A percentile compares a stretch with the other conserved stretches of the same genome.
These are phyloP conservation scores for Sporisorium iseilematis-ciliati DNA, from an alignment of 1,284 basidiomycete species.

Conservation along the genomic window DNA sequence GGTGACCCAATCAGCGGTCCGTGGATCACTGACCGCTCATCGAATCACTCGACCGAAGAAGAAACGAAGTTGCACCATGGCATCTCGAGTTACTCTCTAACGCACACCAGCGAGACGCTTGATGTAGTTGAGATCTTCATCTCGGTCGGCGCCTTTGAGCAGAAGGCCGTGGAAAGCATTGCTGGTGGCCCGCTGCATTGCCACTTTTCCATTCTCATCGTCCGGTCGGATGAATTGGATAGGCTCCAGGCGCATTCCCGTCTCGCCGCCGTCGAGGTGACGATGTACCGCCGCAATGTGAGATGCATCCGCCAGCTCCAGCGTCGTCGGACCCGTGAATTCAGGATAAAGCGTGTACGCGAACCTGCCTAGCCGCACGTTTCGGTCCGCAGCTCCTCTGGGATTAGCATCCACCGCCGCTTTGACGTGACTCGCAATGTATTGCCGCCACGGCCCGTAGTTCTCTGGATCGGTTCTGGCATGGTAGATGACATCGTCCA, in stretches of 20 bases:
- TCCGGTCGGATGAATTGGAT: slow-evolving; percentile 5
- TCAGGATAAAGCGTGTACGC: slow-evolving; percentile 25
- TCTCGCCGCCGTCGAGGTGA: not conserved
- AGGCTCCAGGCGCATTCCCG: not conserved
- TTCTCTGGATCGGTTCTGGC: slow-evolving; percentile 4
- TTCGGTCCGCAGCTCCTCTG: not conserved
- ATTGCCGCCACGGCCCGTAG: not conserved
- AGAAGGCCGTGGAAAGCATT: slow-evolving; percentile 11
- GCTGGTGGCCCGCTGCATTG: not conserved
- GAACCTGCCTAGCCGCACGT: not conserved
- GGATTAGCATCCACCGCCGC: not conserved
- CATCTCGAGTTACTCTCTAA: not conserved
- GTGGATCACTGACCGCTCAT: not conserved
- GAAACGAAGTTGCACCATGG: not conserved
- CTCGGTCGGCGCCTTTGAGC: slow-evolving; percentile 14
- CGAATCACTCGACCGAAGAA: not conserved
- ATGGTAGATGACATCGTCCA: slow-evolving; percentile 11
- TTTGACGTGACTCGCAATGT: not conserved
- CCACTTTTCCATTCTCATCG: not conserved
- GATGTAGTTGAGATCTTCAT: slow-evolving; percentile 16
- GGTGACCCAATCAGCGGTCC: not conserved
- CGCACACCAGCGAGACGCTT: slow-evolving; percentile 7
- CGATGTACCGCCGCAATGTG: slow-evolving; percentile 42
- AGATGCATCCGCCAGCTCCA: slow-evolving; percentile 40
- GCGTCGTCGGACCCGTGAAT: slow-evolving; percentile 19